Percentiles rank a stretch among this genome's conserved stretches.
These are phyloP conservation scores for Zygotorulaspora mrakii DNA, from an alignment of 1,139 yeast genomes.

Conservation along the genomic window DNA sequence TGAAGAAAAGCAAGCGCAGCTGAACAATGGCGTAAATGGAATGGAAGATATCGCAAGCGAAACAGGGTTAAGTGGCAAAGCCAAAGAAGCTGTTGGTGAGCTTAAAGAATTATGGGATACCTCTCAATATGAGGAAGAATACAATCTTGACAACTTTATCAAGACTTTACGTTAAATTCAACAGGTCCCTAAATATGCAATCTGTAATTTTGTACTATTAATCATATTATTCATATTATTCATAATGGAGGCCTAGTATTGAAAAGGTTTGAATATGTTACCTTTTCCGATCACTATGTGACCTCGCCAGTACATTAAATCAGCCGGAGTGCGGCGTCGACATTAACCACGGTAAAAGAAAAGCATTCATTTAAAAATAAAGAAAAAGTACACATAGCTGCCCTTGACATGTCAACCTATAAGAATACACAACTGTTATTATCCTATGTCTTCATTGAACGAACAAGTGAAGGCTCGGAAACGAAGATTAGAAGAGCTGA, in stretches of 20 bases:
- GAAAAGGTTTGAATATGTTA: too few relatives aligned
- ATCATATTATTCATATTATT: not conserved
- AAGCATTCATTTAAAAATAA: too few relatives aligned
- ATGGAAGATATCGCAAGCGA: conserved; percentile 41
- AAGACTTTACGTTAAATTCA: conserved; percentile 52
- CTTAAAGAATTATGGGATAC: conserved; percentile 97
- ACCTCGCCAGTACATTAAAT: not conserved
- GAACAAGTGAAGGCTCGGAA: conserved; percentile 15
- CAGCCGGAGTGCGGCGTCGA: not conserved
- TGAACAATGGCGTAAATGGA: conserved; percentile 33
- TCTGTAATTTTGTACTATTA: not conserved
- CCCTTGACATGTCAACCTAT: too few relatives aligned
- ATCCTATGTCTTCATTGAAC: conserved; percentile 16
- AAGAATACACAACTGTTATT: too few relatives aligned
- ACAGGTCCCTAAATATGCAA: not conserved
- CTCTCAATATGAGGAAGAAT: conserved; percentile 92
- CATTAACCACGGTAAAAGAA: too few relatives aligned
- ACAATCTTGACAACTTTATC: conserved; percentile 87
- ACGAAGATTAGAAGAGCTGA: conserved; percentile 12
- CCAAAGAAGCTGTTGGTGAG: conserved; percentile 58
- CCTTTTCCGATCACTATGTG: too few relatives aligned
- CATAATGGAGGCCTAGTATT: too few relatives aligned
- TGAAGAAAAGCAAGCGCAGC: conserved; percentile 32
- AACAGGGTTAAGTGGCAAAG: conserved; percentile 41
- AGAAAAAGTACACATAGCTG: too few relatives aligned